A percentile compares a stretch with the other conserved stretches of the same genome.
Conservation (phyloP, 257 asterid species). For the Phtheirospermum japonicum region DNA sequence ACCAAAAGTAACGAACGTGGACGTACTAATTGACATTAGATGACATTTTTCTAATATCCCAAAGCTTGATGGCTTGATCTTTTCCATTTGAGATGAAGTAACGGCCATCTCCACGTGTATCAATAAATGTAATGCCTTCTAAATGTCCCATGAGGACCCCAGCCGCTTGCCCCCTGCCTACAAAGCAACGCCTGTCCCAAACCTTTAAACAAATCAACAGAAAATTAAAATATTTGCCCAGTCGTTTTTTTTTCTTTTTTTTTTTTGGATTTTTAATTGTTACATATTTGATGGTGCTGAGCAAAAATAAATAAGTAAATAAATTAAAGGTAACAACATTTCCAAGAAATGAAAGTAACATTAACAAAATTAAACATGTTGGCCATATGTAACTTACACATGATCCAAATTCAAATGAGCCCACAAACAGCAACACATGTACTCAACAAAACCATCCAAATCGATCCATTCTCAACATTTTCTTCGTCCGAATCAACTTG, state of each 20-base stretch:
- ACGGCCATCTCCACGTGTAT: conserved; percentile 96
- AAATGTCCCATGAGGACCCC: conserved; percentile 90
- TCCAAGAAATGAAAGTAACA: too few relatives aligned
- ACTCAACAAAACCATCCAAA: conserved; percentile 60
- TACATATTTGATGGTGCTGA: too few relatives aligned
- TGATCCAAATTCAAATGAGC: conserved; percentile 84
- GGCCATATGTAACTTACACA: conserved; percentile 59
- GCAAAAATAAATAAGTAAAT: too few relatives aligned
- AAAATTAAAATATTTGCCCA: too few relatives aligned
- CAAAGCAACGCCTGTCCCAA: conserved; percentile 95
- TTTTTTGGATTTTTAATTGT: too few relatives aligned
- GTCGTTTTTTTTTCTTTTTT: too few relatives aligned
- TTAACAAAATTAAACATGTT: too few relatives aligned
- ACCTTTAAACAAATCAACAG: conserved; percentile 48
- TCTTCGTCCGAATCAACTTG: conserved; percentile 29
- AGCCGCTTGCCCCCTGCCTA: conserved; percentile 49
- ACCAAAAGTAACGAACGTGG: conserved; percentile 15
- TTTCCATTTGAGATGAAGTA: conserved; percentile 91
- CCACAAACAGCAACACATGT: conserved; percentile 82
- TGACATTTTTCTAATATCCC: conserved; percentile 96
- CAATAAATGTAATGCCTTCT: conserved; percentile 87
- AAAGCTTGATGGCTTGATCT: conserved; percentile 86
- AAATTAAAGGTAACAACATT: too few relatives aligned
- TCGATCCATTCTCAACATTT: conserved; percentile 43
- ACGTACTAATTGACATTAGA: conserved; percentile 80